Base-by-base conservation (phyloP, 768 basidiomycete genomes). In the Hirschioporus abietinus region DNA sequence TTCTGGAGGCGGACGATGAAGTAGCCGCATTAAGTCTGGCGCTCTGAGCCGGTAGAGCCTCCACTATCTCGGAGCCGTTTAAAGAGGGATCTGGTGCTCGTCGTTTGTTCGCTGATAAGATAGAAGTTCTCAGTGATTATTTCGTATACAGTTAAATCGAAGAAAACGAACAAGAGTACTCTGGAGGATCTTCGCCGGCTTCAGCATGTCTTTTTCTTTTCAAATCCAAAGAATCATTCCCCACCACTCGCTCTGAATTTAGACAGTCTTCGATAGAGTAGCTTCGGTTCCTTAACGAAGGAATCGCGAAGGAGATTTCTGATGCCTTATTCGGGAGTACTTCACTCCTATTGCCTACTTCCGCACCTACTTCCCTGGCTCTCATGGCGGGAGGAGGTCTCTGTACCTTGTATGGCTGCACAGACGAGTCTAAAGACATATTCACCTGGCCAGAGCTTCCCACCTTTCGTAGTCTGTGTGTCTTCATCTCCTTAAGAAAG, bases 401-500 rank as follows among this genome's bases (percentile, higher is more conserved):
- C 42, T 52, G 42, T 52, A 52, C 42, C 42, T 52, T 52, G 12
- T 52, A 52, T 12, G 42, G 42, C 1, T 52, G 42, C 12, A 10
- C 20, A 52, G 42, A 5, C 42, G 42, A 52, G 20, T 52, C 42
- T 52, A 52, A 52, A 15, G 42, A 52, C 12, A 15, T 52, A 20
- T 52, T 52, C 42, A 20, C 12, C 20, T 52, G 42, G 42, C 20
- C 20, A 15, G 20, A 20, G n/a, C 75, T 74, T 57, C 76, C 75
- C 0, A 89, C 85, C 74, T 84, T 91, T 68, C 84, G 83, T 63
- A 93, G 71, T 62, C 88, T 80, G 26, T 87, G 89, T 0, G 84
- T 88, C 80, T 92, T 93, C 82, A 93, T 87, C 74, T 93, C 92
- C 7, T 78, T 87, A 68, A 93, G 75, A 71, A 93, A 93, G 0